Conservation (phyloP, 768 basidiomycete genomes). For the Phanerodontia chrysosporium region DNA sequence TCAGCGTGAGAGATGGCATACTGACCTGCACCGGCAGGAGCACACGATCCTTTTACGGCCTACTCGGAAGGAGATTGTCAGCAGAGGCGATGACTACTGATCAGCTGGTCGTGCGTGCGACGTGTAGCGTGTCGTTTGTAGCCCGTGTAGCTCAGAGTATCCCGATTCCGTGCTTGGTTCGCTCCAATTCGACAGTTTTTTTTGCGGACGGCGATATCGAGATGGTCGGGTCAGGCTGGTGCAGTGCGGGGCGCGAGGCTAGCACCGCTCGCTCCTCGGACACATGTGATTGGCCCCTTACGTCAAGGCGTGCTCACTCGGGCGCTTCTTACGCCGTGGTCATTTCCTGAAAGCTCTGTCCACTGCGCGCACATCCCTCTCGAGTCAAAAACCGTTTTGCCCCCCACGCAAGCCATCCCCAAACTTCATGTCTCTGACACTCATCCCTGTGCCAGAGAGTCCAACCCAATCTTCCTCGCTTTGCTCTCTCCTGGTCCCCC, state of each 20-base stretch:
- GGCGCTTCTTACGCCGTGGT: neutral
- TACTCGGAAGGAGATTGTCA: slow-evolving; percentile 81
- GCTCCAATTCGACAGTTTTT: neutral
- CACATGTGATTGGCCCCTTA: neutral
- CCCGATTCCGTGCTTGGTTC: neutral
- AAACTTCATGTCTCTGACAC: neutral
- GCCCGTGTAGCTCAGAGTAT: neutral
- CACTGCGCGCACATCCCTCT: neutral
- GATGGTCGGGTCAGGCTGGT: neutral
- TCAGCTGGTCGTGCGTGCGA: neutral
- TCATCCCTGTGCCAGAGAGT: neutral
- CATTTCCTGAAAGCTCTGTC: neutral
- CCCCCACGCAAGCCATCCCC: neutral
- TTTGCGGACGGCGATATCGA: neutral
- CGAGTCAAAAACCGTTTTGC: neutral
- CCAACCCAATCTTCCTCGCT: neutral
- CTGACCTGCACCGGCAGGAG: slow-evolving; percentile 46
- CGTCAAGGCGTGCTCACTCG: neutral
- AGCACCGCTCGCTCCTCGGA: neutral
- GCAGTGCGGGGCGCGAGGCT: neutral
- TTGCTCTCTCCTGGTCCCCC: neutral
- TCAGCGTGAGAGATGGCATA: neutral
- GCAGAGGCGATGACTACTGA: slow-evolving; percentile 80
- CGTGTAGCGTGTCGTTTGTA: neutral
- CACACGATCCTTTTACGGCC: slow-evolving; percentile 84